Evolutionary conservation across 1,139 yeast genomes (phyloP), one percentile per base, ranked within the genome.

Genomic region (Magnusiomyces sp.): DNA sequence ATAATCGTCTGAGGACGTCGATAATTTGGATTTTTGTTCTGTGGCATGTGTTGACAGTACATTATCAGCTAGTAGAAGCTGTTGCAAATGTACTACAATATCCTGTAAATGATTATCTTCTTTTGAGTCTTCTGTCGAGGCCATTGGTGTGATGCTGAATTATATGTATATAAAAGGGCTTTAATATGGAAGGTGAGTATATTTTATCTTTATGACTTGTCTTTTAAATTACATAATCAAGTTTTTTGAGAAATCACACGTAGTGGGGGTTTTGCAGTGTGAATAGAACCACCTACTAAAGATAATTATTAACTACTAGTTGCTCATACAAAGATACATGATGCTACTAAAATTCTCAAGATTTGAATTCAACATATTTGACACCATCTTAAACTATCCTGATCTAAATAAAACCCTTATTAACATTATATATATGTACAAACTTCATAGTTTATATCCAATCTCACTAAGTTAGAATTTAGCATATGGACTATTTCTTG

Each of bases 1-100:
- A 62, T 82, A 84, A 59, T 84, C 90, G 50, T 81, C 86, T 14
- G 54, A 46, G 23, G 45, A 44, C 13, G 40, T 45, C 1, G 45
- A 47, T 13, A 29, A 14, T 7, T 32, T 33, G 16, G 51, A 33
- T 6, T 41, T 36, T 32, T 23, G 31, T 31, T 32, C 46, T 14
- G 14, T 27, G 4, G 39, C 14, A 11, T 20, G 41, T 33, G 32
- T 20, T 11, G 31, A 33, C 17, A 27, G 40, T 33, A 46, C 43
- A 36, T 40, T 45, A 31, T 51, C 51, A n/a, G 54, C 32, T 11
- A 51, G 36, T 20, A 51, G 50, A 36, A 51, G 41, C 38, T 49
- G 54, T 42, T 51, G 54, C 33, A 51, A 39, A 38, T 51, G 54
- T 20, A 49, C 32, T 40, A 46, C 40, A 32, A 51, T 51, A 44